These are phyloP conservation scores for Linum lewisii DNA, from an alignment of 345 rosid genomes.

Conservation along the genomic window DNA sequence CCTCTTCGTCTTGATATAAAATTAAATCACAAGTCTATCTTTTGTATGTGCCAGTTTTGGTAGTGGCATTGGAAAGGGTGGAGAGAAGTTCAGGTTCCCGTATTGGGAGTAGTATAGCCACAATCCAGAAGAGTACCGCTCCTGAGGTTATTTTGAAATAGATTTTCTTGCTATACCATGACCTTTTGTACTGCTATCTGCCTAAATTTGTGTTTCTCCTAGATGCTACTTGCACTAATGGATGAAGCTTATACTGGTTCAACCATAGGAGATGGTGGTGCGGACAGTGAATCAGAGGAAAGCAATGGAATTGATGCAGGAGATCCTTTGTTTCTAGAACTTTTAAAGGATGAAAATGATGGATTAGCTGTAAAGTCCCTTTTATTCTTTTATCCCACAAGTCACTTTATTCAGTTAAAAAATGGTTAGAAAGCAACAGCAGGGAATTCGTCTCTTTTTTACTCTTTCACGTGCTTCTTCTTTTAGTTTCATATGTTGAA, in stretches of 20 bases:
- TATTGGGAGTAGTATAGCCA: constrained; percentile 84
- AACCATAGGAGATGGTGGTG: constrained; percentile 82
- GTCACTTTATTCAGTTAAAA: too few relatives aligned
- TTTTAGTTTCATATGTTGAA: too few relatives aligned
- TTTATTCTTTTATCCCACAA: not conserved
- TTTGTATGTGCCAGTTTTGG: constrained; percentile 47
- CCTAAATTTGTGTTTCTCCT: constrained; percentile 22
- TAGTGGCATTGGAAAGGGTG: constrained; percentile 82
- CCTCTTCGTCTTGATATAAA: not conserved
- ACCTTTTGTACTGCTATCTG: constrained; percentile 3
- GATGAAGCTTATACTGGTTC: constrained; percentile 99
- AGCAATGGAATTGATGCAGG: constrained; percentile 65
- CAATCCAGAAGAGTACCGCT: constrained; percentile 90
- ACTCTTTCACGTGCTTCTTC: not conserved
- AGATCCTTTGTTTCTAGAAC: constrained; percentile 87
- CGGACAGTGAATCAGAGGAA: constrained; percentile 90
- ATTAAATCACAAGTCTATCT: not conserved
- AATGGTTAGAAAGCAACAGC: not conserved
- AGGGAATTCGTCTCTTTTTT: not conserved
- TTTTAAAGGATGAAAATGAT: constrained; percentile 97
- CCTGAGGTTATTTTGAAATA: constrained; percentile 57
- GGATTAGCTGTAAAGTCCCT: constrained; percentile 69
- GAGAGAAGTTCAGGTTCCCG: constrained; percentile 78
- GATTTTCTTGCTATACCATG: constrained; percentile 11
- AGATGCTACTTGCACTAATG: constrained; percentile 98